Evolutionary conservation across 2,329 filamentous ascomycete species (phyloP).

Genomic region (Mariannaea sp.): DNA sequence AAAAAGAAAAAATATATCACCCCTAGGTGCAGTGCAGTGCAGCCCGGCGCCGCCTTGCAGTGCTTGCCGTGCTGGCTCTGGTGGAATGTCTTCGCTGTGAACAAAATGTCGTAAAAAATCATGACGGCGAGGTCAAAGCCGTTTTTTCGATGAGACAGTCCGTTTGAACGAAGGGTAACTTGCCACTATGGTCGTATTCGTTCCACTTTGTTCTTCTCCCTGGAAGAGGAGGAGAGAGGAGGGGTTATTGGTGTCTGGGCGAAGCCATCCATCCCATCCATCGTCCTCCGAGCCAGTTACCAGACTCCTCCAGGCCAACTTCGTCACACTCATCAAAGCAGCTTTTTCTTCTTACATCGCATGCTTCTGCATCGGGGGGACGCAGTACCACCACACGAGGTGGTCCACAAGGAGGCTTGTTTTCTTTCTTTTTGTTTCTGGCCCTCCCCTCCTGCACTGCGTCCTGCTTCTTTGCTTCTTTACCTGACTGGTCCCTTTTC

Average conservation of each 20-base stretch:
- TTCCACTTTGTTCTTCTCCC: constrained; percentile 10
- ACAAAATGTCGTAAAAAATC: too few species aligned
- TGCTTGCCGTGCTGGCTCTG: too few species aligned
- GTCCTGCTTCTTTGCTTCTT: not conserved
- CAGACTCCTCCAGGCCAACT: too few species aligned
- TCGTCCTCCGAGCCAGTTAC: not conserved
- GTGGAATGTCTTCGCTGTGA: too few species aligned
- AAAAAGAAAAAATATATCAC: too few species aligned
- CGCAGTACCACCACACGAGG: not conserved
- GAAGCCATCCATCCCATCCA: constrained; percentile 4
- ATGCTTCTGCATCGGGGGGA: not conserved
- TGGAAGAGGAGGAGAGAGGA: too few species aligned
- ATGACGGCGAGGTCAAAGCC: too few species aligned
- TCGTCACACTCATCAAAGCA: not conserved
- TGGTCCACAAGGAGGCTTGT: not conserved
- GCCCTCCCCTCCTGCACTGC: too few species aligned
- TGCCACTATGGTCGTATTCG: constrained; percentile 1
- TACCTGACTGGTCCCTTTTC: not conserved
- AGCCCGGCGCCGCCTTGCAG: too few species aligned
- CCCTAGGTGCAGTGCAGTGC: too few species aligned
- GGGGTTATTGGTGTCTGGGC: not conserved
- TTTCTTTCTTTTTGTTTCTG: too few species aligned
- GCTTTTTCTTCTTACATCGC: too few species aligned
- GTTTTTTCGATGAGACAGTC: constrained; percentile 15
- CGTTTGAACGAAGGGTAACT: not conserved